Evolutionary conservation across 2,329 filamentous ascomycete genomes (phyloP), one percentile per base, ranked within the genome.

Genomic region (Colletotrichum salicis): DNA sequence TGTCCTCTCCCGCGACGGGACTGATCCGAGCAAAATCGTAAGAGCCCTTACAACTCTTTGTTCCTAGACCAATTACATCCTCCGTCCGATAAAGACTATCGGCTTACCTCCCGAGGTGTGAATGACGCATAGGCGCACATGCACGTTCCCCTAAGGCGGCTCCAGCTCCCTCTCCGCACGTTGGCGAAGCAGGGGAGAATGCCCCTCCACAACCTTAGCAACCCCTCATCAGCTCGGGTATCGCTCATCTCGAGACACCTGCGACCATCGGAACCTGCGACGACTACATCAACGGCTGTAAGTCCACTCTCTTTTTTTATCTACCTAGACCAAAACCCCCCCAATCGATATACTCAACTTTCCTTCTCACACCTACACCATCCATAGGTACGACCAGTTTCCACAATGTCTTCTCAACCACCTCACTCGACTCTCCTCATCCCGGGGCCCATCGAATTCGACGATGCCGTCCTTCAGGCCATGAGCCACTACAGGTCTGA

Each of bases 401-500:
- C 76, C 79, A 85, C 79, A 65, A 92, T 92, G 90, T 91, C 89
- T 76, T 86, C 85, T 71, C 90, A 92, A 77, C 86, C 89, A 67
- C 82, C 86, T 62, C 90, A 92, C 79, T 84, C 90, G 55, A 92
- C 96, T 67, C 87, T 99, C 84, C 91, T 99, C 84, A 98, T 99
- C 80, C 96, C 96, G 61, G 96, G 96, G 75, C 96, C 96, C 79
- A 97, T 98, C 82, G 96, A 98, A 86, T 98, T 98, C 80, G 96
- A 98, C 82, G 96, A 98, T 96, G 95, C 92, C 59, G 96, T 98
- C 73, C 90, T 98, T 64, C 90, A 95, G 83, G 94, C 95, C 73
- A 98, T 98, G 96, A 92, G 93, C 86, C 95, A 97, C 84, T 97
- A 93, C 86, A 96, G 93, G 93, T 94, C 86, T 78, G 84, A 56